Conservation (phyloP, 176 grass and related monocot species). For the Urochloa ruziziensis region DNA sequence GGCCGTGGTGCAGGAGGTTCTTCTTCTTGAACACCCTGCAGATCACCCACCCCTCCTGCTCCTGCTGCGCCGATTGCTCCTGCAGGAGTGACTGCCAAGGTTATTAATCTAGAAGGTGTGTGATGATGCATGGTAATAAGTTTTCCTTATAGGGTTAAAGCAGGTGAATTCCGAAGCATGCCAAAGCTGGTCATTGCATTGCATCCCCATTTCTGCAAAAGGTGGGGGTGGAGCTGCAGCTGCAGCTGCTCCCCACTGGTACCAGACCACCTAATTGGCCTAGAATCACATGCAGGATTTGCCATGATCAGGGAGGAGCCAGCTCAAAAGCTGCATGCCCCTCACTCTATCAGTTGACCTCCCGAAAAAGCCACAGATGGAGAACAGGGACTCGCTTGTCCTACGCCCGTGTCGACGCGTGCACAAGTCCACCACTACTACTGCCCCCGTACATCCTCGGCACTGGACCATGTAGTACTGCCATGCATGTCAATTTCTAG, state of each 20-base stretch:
- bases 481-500: neutral
- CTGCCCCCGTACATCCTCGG: neutral
- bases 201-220: constrained; percentile 17
- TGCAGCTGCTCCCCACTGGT: neutral
- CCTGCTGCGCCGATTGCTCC: constrained; percentile 46
- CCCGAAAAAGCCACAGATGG: neutral
- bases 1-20: constrained; percentile 45
- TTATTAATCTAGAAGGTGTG: neutral
- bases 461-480: neutral
- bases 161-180: neutral
- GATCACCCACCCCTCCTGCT: constrained; percentile 84
- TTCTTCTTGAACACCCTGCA: constrained; percentile 97
- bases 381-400: neutral
- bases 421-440: constrained; percentile 17
- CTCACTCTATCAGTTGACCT: constrained; percentile 25
- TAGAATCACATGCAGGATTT: constrained; percentile 20
- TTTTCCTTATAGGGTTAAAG: neutral
- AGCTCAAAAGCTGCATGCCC: constrained; percentile 50
- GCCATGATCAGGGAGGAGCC: constrained; percentile 18
- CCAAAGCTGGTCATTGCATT: neutral
- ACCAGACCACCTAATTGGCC: neutral
- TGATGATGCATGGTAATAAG: neutral
- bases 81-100: no score
- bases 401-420: constrained; percentile 7
- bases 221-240: neutral